phyloP scores from a whole-genome alignment of 768 basidiomycete genomes.

The Suillus alpinus region DNA sequence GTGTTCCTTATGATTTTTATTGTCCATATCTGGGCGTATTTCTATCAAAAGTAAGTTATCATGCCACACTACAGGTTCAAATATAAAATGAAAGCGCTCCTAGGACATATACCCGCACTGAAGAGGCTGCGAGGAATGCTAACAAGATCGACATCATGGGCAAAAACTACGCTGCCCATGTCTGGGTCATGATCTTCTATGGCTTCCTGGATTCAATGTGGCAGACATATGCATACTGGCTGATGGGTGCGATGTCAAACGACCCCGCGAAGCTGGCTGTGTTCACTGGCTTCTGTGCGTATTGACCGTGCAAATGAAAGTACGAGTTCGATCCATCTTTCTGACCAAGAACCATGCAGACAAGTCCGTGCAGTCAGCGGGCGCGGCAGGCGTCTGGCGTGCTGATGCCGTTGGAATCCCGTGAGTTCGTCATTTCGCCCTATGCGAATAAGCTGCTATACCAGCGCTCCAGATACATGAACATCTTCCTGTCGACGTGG shows the following conservation, averaged over 20 bases:
- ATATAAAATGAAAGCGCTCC: neutral
- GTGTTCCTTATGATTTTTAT: conserved; percentile 64
- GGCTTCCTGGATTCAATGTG: conserved; percentile 83
- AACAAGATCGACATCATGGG: conserved; percentile 60
- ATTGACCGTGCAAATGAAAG: neutral
- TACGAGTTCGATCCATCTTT: neutral
- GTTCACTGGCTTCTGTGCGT: conserved; percentile 74
- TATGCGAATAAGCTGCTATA: neutral
- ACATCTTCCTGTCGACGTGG: conserved; percentile 69
- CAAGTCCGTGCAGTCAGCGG: conserved; percentile 71
- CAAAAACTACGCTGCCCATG: conserved; percentile 48
- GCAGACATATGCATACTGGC: conserved; percentile 83
- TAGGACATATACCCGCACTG: conserved; percentile 56
- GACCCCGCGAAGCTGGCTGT: conserved; percentile 74
- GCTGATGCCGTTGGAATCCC: conserved; percentile 60
- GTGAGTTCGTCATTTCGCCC: conserved; percentile 36
- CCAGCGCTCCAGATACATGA: conserved; percentile 47
- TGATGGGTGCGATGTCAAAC: conserved; percentile 87
- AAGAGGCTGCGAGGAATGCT: conserved; percentile 24
- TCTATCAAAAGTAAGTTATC: conserved; percentile 61
- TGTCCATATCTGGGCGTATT: conserved; percentile 75
- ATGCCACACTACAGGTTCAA: neutral
- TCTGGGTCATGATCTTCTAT: conserved; percentile 68
- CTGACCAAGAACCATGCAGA: conserved; percentile 31
- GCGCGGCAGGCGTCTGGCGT: conserved; percentile 64